These are phyloP conservation scores for Gynochthodes officinalis DNA, from an alignment of 257 asterid species.

Conservation along the genomic window DNA sequence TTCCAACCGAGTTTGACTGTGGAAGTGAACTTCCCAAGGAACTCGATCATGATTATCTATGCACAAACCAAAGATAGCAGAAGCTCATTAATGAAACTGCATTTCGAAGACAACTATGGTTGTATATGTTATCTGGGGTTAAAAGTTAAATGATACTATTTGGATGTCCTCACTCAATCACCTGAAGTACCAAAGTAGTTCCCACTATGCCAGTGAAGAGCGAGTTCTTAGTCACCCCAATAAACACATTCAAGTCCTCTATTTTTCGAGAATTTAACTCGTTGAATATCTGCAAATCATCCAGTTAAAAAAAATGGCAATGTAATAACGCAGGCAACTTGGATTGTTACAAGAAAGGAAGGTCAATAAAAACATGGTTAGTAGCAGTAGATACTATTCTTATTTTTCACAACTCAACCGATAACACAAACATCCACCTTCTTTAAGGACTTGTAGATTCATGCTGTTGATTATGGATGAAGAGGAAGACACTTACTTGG, in stretches of 20 bases:
- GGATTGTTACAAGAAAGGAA: neutral
- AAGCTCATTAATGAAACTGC: constrained; percentile 20
- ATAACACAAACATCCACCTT: neutral
- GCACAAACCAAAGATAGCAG: constrained; percentile 7
- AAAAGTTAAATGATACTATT: neutral
- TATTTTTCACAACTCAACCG: neutral
- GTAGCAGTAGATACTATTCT: no score
- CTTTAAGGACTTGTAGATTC: neutral
- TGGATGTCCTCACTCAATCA: constrained; percentile 20
- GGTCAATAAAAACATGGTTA: neutral
- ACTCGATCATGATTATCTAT: constrained; percentile 69
- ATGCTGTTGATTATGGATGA: no score
- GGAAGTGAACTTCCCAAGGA: constrained; percentile 72
- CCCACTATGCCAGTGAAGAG: constrained; percentile 85
- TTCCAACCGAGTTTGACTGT: constrained; percentile 48
- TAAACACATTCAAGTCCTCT: constrained; percentile 67
- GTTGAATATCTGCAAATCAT: constrained; percentile 59
- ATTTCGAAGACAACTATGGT: no score
- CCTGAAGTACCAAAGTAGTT: constrained; percentile 66
- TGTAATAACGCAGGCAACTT: no score
- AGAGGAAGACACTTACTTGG: constrained; percentile 60
- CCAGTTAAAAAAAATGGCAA: neutral
- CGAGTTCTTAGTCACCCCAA: constrained; percentile 75
- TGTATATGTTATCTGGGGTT: neutral
- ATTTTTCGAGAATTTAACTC: constrained; percentile 92